Conservation (phyloP, 768 basidiomycete species). For the Pleurotus platypus region DNA sequence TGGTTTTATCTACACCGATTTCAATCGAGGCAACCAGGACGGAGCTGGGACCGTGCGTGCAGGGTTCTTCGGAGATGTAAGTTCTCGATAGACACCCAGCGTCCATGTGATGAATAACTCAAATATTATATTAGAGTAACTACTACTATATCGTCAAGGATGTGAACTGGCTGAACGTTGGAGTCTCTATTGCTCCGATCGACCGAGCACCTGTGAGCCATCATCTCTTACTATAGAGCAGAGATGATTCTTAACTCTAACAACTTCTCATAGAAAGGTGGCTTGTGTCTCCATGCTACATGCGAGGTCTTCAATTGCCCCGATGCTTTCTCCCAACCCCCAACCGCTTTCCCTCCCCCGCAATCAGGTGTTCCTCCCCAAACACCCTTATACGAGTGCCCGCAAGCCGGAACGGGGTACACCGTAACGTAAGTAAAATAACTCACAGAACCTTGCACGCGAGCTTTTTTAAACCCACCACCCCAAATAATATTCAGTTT, state of each 20-base stretch:
- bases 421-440: constrained; percentile 1
- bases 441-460: neutral
- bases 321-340: constrained; percentile 14
- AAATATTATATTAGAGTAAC: constrained; percentile 4
- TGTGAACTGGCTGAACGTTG: constrained; percentile 12
- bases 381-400: constrained; percentile 3
- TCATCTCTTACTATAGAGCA: neutral
- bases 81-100: neutral
- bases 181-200: constrained; percentile 9
- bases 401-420: neutral
- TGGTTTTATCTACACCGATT: constrained; percentile 24
- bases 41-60: constrained; percentile 21
- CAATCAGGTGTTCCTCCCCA: constrained; percentile 4
- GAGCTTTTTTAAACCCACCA: neutral
- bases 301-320: constrained; percentile 20
- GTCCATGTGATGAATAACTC: neutral
- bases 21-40: constrained; percentile 20
- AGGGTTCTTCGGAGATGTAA: constrained; percentile 23
- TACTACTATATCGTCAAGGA: constrained; percentile 12
- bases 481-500: neutral
- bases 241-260: no score
- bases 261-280: neutral
- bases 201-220: constrained; percentile 9
- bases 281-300: neutral
- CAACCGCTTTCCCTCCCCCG: constrained; percentile 20